Base-by-base conservation (phyloP, 441 rosid species). In the Biscutella laevigata region DNA sequence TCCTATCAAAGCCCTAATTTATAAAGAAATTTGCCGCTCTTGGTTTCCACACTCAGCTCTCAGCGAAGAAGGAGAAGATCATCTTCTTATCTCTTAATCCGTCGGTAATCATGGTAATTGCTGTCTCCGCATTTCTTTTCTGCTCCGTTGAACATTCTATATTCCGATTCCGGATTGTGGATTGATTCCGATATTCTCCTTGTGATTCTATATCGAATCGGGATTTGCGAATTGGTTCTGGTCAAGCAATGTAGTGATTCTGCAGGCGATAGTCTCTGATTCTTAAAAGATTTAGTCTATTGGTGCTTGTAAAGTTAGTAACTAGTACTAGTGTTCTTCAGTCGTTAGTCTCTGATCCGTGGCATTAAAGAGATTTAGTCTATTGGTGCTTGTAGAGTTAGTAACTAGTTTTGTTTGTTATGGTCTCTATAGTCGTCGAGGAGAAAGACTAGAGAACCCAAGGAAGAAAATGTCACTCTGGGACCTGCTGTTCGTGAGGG, bases 401-500 rank as follows among this genome's bases (percentile, higher is more conserved):
- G 34, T 36, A 10, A 36, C 12, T 27, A 19, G 13, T n/a, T n/a
- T 5, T 6, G 13, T 4, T 17, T 7, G 21, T 21, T 9, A 35
- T 34, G 27, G 5, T 30, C 7, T 32, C 0, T 1, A 42, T 49
- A 80, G 82, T 80, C 80, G 34, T 17, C 20, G 3, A 76, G 59
- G 53, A 69, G 72, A 29, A 80, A 71, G 68, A 64, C 52, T n/a
- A 72, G 86, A 62, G 86, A 80, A 61, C 82, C 86, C 38, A 80
- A 80, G 80, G 86, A 77, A 67, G 86, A 80, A 30, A 79, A 52
- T 53, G 74, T 77, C 13, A 80, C 69, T 4, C 86, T 80, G 22
- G 86, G 86, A 49, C 86, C 86, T 5, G 75, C 86, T 20, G 86
- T 80, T 21, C 61, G 77, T 2, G 86, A 80, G 12, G 86, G 86